A percentile compares a stretch with the other conserved stretches of the same genome.
These are phyloP conservation scores for Laburnicola sp. DNA, from an alignment of 2,329 filamentous ascomycete species.

Conservation along the genomic window DNA sequence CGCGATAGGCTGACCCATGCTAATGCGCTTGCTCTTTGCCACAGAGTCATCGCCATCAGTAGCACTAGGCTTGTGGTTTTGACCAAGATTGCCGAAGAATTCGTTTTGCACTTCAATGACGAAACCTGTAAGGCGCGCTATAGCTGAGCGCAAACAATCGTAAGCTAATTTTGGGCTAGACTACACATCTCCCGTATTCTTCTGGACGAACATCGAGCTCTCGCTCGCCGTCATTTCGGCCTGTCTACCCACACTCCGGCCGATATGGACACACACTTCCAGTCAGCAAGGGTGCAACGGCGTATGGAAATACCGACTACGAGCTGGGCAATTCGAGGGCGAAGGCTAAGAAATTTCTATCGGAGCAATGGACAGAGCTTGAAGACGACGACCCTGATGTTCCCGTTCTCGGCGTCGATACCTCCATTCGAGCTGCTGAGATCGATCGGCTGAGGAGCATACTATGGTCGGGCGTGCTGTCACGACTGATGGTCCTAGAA, in stretches of 20 bases:
- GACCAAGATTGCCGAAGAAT: constrained; percentile 24
- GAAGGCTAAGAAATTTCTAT: no score
- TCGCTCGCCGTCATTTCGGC: constrained; percentile 30
- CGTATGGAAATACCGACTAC: neutral
- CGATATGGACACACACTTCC: constrained; percentile 28
- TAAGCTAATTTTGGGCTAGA: constrained; percentile 5
- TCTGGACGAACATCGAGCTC: constrained; percentile 37
- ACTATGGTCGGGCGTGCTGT: no score
- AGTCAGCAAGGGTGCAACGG: neutral
- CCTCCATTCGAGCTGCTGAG: no score
- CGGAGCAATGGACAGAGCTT: no score
- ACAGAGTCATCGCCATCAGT: constrained; percentile 27
- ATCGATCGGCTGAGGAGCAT: no score
- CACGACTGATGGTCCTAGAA: no score
- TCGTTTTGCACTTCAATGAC: constrained; percentile 24
- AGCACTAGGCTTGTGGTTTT: constrained; percentile 26
- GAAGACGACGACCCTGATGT: no score
- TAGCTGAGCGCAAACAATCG: neutral
- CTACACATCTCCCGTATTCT: constrained; percentile 32
- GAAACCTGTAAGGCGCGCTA: constrained; percentile 20
- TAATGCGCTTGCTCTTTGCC: neutral
- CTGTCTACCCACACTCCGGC: constrained; percentile 30
- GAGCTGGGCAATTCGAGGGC: no score
- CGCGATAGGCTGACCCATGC: neutral
- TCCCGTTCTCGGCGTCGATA: no score